phyloP scores from a whole-genome alignment of 176 grass and related monocot species.

The Phoenix roebelenii region DNA sequence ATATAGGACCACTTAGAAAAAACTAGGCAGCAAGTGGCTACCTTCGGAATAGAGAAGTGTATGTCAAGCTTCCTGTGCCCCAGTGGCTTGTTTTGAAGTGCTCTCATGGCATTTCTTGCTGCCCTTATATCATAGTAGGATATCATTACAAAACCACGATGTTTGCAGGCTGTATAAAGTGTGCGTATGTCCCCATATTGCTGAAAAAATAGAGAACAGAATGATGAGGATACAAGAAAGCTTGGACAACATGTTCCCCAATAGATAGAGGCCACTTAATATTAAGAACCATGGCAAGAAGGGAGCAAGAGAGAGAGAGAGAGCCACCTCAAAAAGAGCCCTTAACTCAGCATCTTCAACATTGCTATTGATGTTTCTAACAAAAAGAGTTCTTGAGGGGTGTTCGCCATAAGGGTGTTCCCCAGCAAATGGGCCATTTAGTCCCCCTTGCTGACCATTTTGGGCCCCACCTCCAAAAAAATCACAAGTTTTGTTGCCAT shows the following conservation, averaged over 20 bases:
- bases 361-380: slow-evolving; percentile 45
- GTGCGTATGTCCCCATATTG: slow-evolving; percentile 56
- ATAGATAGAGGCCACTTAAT: no score
- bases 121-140: slow-evolving; percentile 65
- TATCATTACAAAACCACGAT: slow-evolving; percentile 45
- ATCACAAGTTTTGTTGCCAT: slow-evolving; percentile 14
- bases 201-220: slow-evolving; percentile 24
- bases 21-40: slow-evolving; percentile 15
- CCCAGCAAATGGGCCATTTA: slow-evolving; percentile 27
- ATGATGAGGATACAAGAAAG: slow-evolving; percentile 10
- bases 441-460: slow-evolving; percentile 19
- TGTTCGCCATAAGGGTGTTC: slow-evolving; percentile 32
- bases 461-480: background rate
- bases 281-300: no score
- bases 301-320: background rate
- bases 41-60: slow-evolving; percentile 56
- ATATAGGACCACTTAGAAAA: slow-evolving; percentile 7
- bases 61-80: slow-evolving; percentile 44
- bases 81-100: slow-evolving; percentile 42
- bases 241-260: background rate
- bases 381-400: slow-evolving; percentile 47
- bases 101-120: slow-evolving; percentile 38
- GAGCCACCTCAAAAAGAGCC: slow-evolving; percentile 38
- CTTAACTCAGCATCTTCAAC: slow-evolving; percentile 47
- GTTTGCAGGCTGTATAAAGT: slow-evolving; percentile 48